Evolutionary conservation across 129 eudicot species (phyloP), one percentile per base, ranked within the genome.

Genomic region (Centella asiatica): DNA sequence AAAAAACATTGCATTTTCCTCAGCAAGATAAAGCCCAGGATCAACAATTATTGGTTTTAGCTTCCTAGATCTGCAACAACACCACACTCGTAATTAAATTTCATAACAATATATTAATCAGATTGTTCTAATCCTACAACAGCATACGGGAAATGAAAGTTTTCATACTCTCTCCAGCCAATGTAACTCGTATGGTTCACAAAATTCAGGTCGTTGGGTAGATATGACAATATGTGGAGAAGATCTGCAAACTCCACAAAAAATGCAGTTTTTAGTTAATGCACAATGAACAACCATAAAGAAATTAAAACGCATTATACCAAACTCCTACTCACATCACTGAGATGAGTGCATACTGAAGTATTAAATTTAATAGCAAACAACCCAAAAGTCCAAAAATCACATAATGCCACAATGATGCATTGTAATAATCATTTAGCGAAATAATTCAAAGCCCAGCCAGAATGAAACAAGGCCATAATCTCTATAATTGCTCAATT

Each of bases 101-200:
- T 24, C 37, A 28, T 20, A 57, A 49, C 33, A 60, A 42, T 53
- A 3, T n/a, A n/a, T n/a, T 13, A 67, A 44, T 7, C 33, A n/a
- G 18, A 26, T 14, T 52, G 19, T 9, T 48, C 26, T 34, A 45
- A 44, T 15, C 44, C 26, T 22, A 2, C 40, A 25, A 74, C 3
- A 18, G 6, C 29, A 51, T 20, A 36, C 45, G 2, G 8, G 31
- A 60, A 46, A 76, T 57, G 62, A 40, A 62, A 15, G 34, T 42
- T 27, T 37, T 44, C 40, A 1, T 80, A 92, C 98, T 92, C 96
- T 80, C 83, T 87, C 98, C 98, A 92, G 44, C 98, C 98, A 67
- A 92, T 87, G 74, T 92, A 92, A 89, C 98, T 82, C 64, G 95
- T 79, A 58, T 92, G 95, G 64, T 87, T 87, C 79, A 82, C 90